These are phyloP conservation scores for Hamigera avellanea DNA, from an alignment of 495 filamentous ascomycete genomes.

Conservation along the genomic window DNA sequence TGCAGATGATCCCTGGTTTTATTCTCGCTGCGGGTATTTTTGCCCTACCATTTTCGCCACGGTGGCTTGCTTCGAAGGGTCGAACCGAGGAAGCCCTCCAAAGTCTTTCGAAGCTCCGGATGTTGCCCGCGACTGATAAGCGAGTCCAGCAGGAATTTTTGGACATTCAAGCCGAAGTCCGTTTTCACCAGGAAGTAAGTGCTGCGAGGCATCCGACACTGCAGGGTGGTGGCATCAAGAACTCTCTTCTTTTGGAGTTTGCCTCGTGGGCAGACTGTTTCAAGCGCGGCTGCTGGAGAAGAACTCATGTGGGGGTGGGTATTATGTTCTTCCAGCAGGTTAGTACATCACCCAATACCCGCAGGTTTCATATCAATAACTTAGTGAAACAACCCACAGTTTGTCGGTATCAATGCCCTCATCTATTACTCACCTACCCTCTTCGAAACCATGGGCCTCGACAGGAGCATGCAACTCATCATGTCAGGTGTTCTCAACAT, in stretches of 20 bases:
- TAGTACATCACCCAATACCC: too few relatives aligned
- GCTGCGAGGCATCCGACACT: slow-evolving; percentile 33
- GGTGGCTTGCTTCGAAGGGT: slow-evolving; percentile 39
- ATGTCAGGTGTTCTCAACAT: slow-evolving; percentile 50
- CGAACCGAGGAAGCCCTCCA: slow-evolving; percentile 36
- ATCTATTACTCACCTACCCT: slow-evolving; percentile 42
- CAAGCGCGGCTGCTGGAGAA: slow-evolving; percentile 40
- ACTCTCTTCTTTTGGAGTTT: slow-evolving; percentile 27
- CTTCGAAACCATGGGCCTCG: slow-evolving; percentile 46
- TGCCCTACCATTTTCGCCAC: slow-evolving; percentile 40
- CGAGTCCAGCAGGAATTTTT: slow-evolving; percentile 36
- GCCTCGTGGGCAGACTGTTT: slow-evolving; percentile 38
- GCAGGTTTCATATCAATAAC: too few relatives aligned
- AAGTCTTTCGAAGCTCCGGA: slow-evolving; percentile 33
- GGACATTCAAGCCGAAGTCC: slow-evolving; percentile 39
- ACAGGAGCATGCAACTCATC: slow-evolving; percentile 42
- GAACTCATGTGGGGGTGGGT: too few relatives aligned
- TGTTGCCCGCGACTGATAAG: slow-evolving; percentile 26
- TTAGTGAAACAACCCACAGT: too few relatives aligned
- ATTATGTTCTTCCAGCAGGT: too few relatives aligned
- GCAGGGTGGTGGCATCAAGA: slow-evolving; percentile 20
- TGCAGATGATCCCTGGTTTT: slow-evolving; percentile 39
- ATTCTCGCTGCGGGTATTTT: slow-evolving; percentile 33
- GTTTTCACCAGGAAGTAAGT: slow-evolving; percentile 35
- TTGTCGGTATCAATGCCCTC: too few relatives aligned